phyloP scores from a whole-genome alignment of 2,329 filamentous ascomycete genomes.

The Fusarium sp. region DNA sequence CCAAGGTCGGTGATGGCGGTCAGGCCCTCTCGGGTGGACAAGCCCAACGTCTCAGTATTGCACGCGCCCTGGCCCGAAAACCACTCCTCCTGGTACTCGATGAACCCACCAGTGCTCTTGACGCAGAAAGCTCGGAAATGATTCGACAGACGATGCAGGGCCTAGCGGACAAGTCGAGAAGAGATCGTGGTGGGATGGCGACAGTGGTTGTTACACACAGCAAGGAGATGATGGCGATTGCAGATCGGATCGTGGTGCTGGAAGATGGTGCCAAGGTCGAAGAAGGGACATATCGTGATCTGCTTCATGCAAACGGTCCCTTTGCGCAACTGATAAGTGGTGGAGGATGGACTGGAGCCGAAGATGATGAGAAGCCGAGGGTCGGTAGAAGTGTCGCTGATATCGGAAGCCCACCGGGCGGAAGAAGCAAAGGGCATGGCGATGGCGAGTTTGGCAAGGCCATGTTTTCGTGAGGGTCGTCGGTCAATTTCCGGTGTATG shows the following conservation, averaged over 20 bases:
- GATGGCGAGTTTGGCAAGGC: background rate
- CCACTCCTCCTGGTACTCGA: constrained; percentile 86
- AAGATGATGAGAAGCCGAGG: constrained; percentile 5
- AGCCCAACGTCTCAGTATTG: constrained; percentile 85
- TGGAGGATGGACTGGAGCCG: constrained; percentile 34
- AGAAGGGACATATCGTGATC: constrained; percentile 74
- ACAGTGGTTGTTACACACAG: constrained; percentile 88
- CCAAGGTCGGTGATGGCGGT: constrained; percentile 83
- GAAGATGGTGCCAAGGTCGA: constrained; percentile 78
- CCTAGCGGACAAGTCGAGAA: constrained; percentile 60
- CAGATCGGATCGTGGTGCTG: constrained; percentile 81
- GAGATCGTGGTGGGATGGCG: constrained; percentile 65
- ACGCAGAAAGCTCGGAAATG: constrained; percentile 75
- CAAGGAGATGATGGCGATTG: constrained; percentile 88
- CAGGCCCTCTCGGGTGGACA: constrained; percentile 85
- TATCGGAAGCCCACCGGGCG: background rate
- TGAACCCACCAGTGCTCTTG: constrained; percentile 88
- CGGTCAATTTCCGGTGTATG: background rate
- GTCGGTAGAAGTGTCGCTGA: background rate
- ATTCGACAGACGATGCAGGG: constrained; percentile 75
- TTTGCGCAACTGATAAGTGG: constrained; percentile 66
- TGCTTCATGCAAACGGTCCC: constrained; percentile 64
- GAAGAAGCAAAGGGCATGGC: background rate
- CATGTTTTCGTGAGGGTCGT: background rate
- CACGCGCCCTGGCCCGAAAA: constrained; percentile 80